Evolutionary conservation across 31 red algal genomes (phyloP), one percentile per base, ranked within the genome.

Genomic region (Endocladia muricata): DNA sequence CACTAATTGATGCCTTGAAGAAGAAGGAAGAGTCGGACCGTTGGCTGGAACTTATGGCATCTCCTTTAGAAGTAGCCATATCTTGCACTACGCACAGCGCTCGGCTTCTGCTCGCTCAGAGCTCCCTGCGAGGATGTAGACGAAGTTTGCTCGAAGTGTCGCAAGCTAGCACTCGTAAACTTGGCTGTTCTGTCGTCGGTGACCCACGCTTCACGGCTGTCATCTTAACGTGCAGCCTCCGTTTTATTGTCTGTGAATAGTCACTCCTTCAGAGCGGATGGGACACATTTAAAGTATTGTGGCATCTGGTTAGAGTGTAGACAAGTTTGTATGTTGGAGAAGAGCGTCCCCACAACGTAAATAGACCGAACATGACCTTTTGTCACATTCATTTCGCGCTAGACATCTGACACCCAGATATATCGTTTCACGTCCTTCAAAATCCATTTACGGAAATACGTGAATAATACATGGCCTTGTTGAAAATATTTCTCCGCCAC

Each of bases 371-470:
- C 29, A 21, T 9, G 59, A 63, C 13, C 11, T 23, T 63, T 23
- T 9, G 11, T 15, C 8, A 63, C 59, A 21, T 63, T 63, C 59
- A 63, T 29, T 31, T 63, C 26, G 22, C 59, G n/a, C 29, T 63
- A 21, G 59, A 21, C 11, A 23, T 63, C 59, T 21, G 26, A 9
- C 11, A 15, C 26, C 29, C 8, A 22, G 22, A 63, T 21, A 23
- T 63, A 63, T 23, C 11, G 11, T 63, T 63, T 63, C 13, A 63
- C 59, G 11, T 63, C 59, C 26, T 63, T 63, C 11, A 63, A 63
- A 9, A 22, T 31, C 59, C 59, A 63, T 63, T 63, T 23, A 63
- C 59, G 8, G 59, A 21, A 9, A 63, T 63, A 21, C 59, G 11
- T 8, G 59, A 9, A 9, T 7, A 23, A 9, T 9, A 63, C 59